Evolutionary conservation across 164 flowering plant species (phyloP), one percentile per base, ranked within the genome.

Genomic region (Magnolia changhungtana): DNA sequence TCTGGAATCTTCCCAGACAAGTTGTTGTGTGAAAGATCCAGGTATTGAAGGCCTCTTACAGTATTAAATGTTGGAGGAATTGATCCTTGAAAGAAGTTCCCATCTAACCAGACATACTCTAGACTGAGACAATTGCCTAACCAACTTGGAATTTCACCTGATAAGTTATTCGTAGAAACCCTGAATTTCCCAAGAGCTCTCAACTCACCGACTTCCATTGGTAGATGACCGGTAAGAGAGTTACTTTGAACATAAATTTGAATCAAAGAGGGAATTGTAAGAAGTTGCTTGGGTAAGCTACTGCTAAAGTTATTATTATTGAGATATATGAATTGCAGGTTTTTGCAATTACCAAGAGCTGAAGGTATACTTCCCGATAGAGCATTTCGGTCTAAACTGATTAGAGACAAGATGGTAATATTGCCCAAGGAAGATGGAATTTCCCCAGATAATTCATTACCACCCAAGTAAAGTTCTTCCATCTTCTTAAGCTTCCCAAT

Each of bases 1-100:
- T 18, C 13, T 14, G 86, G 83, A 69, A 82, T 82, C 19, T 23
- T 20, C 0, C 87, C 83, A 0, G 87, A 76, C 29, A 84, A 81
- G 4, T 79, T 80, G 75, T 84, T 84, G 10, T 61, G 14, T 1
- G 86, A 82, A 70, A 84, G 78, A 70, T 84, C 79, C 6, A 84
- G 20, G 3, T 2, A 3, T 49, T 29, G 64, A 0, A 84, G 27
- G 23, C 73, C 79, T 75, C 58, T 69, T 50, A 82, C 31, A 29
- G 68, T 21, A 16, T 27, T 68, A 72, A 85, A 59, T 23, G 81
- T 68, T 19, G 45, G 4, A 59, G 85, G 84, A 72, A 85, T 82
- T 29, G 45, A 4, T 23, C 85, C 84, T 2, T 72, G 69, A 23
- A 83, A 81, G 4, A 27, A 66, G 77, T 85, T 83, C 1, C 80